Conservation (phyloP, 257 asterid genomes). For the Jaltomata sinuosa region DNA sequence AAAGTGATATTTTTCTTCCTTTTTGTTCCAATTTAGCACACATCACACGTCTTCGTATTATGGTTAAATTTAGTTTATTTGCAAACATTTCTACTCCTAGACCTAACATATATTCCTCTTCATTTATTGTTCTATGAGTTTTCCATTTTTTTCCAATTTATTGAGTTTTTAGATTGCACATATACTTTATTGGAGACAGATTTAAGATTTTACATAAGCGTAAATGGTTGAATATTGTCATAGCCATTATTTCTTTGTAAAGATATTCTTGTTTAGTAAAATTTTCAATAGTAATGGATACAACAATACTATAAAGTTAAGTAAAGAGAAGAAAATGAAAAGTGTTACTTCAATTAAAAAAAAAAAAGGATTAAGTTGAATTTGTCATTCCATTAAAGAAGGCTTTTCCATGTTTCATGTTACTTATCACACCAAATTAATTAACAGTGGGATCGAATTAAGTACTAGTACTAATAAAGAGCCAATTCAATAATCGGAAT, state of each 20-base stretch:
- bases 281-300: too few relatives aligned
- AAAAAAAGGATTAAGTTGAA: background rate
- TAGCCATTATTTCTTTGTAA: too few relatives aligned
- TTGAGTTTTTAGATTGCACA: too few relatives aligned
- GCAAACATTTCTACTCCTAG: background rate
- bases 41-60: background rate
- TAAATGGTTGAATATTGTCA: too few relatives aligned
- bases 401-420: background rate
- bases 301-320: too few relatives aligned
- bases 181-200: background rate
- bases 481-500: background rate
- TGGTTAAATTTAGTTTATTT: background rate
- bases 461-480: background rate
- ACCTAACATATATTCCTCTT: background rate
- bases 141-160: too few relatives aligned
- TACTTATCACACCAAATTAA: background rate
- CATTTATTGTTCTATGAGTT: background rate
- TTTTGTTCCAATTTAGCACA: background rate
- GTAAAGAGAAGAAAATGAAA: background rate
- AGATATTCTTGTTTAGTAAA: too few relatives aligned
- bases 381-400: background rate
- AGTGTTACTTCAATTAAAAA: background rate
- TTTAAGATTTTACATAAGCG: background rate
- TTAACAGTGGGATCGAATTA: background rate
- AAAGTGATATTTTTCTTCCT: background rate